Evolutionary conservation across 257 asterid species (phyloP).

Genomic region (Avicennia marina): DNA sequence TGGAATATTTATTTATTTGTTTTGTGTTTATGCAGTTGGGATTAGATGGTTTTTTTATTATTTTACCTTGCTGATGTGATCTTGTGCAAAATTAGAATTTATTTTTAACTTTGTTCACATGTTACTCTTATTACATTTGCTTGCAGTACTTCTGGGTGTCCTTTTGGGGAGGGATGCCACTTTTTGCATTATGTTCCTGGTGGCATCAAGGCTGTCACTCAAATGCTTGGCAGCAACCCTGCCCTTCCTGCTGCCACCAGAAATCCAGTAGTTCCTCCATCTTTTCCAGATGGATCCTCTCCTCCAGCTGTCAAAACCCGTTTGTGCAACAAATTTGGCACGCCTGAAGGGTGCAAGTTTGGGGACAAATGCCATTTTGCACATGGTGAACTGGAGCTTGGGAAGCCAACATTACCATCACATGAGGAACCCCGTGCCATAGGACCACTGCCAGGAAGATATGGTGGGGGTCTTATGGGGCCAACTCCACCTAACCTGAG

Average conservation of each 20-base stretch:
- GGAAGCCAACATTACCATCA: slow-evolving; percentile 34
- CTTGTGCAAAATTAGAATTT: too few species aligned
- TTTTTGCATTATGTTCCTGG: slow-evolving; percentile 69
- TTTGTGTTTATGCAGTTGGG: background rate
- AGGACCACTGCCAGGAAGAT: slow-evolving; percentile 37
- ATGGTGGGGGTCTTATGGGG: slow-evolving; percentile 33
- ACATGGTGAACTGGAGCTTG: slow-evolving; percentile 67
- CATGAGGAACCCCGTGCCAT: slow-evolving; percentile 43
- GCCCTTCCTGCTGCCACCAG: slow-evolving; percentile 39
- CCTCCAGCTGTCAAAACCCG: slow-evolving; percentile 52
- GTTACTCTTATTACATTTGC: slow-evolving; percentile 9
- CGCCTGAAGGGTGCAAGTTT: slow-evolving; percentile 64
- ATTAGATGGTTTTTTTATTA: background rate
- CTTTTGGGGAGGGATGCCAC: slow-evolving; percentile 66
- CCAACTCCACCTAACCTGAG: slow-evolving; percentile 30
- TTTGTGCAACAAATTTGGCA: slow-evolving; percentile 44
- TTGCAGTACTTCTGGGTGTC: slow-evolving; percentile 68
- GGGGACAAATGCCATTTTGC: slow-evolving; percentile 65
- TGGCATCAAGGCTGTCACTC: slow-evolving; percentile 62
- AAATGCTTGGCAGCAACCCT: slow-evolving; percentile 61
- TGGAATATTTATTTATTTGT: too few species aligned
- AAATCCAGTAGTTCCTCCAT: slow-evolving; percentile 34
- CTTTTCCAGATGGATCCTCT: slow-evolving; percentile 45
- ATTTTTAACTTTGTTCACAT: too few species aligned
- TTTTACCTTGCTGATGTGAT: background rate